Conservation (phyloP, 116 monocot species). For the Zostera marina region DNA sequence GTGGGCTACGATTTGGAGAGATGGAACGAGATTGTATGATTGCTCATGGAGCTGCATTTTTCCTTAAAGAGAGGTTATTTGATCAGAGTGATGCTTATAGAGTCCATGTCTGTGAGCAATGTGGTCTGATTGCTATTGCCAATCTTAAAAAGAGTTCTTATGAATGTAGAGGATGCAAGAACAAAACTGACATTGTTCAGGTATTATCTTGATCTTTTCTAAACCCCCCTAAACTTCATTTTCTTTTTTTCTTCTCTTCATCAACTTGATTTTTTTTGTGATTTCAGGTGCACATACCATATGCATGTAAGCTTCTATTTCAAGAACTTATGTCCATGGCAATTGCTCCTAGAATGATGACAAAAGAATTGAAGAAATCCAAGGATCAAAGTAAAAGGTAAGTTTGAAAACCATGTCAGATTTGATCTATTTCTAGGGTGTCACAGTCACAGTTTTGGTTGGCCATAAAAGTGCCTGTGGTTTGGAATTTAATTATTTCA, state of each 20-base stretch:
- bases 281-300: slow-evolving; percentile 84
- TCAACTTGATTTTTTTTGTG: not conserved
- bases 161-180: slow-evolving; percentile 98
- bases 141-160: slow-evolving; percentile 94
- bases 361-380: slow-evolving; percentile 56
- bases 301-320: slow-evolving; percentile 94
- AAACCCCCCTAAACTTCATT: not conserved
- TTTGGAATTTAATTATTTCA: too few species aligned
- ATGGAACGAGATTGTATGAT: slow-evolving; percentile 99
- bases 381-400: slow-evolving; percentile 8
- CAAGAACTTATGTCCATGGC: slow-evolving; percentile 99
- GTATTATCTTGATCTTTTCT: slow-evolving; percentile 16
- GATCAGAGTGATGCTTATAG: slow-evolving; percentile 98
- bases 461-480: too few species aligned
- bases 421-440: too few species aligned
- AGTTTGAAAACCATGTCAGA: too few species aligned
- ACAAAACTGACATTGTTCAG: slow-evolving; percentile 98
- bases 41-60: slow-evolving; percentile 93
- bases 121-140: slow-evolving; percentile 87
- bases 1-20: slow-evolving; percentile 93
- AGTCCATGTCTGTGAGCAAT: slow-evolving; percentile 95
- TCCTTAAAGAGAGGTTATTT: slow-evolving; percentile 87
- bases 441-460: too few species aligned
- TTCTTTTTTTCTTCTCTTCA: not conserved
- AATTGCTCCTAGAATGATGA: slow-evolving; percentile 97